These are phyloP conservation scores for Azolla pinnata DNA, from an alignment of 75 land plant genomes.

Conservation along the genomic window DNA sequence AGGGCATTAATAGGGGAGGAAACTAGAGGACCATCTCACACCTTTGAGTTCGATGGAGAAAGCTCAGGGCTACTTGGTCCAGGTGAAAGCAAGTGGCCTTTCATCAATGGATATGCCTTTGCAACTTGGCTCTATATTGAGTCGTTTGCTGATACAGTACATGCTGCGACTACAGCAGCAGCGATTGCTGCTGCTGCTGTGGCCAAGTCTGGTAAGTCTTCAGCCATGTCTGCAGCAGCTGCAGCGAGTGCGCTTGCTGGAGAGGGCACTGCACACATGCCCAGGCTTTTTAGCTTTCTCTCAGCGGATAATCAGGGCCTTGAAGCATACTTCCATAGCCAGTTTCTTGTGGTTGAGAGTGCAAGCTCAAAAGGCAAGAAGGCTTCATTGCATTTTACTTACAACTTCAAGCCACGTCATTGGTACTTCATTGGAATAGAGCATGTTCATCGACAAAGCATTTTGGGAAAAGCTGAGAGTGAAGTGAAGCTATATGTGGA, in stretches of 20 bases:
- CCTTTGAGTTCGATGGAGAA: slow-evolving; percentile 99
- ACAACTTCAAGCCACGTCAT: slow-evolving; percentile 79
- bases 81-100: slow-evolving; percentile 96
- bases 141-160: slow-evolving; percentile 85
- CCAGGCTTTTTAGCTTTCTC: slow-evolving; percentile 88
- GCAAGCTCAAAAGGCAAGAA: slow-evolving; percentile 79
- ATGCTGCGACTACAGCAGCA: slow-evolving; percentile 91
- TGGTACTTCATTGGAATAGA: slow-evolving; percentile 98
- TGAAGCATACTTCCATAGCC: slow-evolving; percentile 97
- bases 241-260: slow-evolving; percentile 99
- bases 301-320: slow-evolving; percentile 90
- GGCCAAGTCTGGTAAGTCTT: slow-evolving; percentile 83
- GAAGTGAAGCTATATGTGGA: slow-evolving; percentile 86
- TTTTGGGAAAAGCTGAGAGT: slow-evolving; percentile 85
- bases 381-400: slow-evolving; percentile 88
- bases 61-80: slow-evolving; percentile 97
- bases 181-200: slow-evolving; percentile 98
- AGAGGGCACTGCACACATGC: slow-evolving; percentile 98
- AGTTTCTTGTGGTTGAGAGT: slow-evolving; percentile 89
- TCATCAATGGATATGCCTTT: slow-evolving; percentile 91
- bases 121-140: slow-evolving; percentile 98
- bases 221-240: slow-evolving; percentile 93
- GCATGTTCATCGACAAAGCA: slow-evolving; percentile 64
- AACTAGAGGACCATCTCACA: slow-evolving; percentile 69
- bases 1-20: slow-evolving; percentile 73